Percentiles rank a stretch among this genome's conserved stretches.
phyloP scores from a whole-genome alignment of 805 yeast species.

The Cephaloascus albidus region DNA sequence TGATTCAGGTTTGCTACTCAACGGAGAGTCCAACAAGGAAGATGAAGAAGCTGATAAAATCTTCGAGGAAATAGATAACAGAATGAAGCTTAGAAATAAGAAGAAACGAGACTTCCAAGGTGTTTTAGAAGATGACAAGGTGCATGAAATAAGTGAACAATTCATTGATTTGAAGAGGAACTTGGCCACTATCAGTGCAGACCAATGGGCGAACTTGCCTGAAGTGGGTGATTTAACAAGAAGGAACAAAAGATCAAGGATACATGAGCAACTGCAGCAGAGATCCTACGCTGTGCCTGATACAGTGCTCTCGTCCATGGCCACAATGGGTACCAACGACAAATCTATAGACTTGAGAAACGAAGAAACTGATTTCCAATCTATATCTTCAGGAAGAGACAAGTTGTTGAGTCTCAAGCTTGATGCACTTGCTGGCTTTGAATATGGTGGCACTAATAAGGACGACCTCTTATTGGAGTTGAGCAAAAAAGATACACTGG shows the following conservation, averaged over 20 bases:
- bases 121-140: conserved; percentile 8
- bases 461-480: conserved; percentile 24
- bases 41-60: conserved; percentile 74
- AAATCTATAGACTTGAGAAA: conserved; percentile 7
- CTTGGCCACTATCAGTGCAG: conserved; percentile 46
- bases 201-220: conserved; percentile 77
- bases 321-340: conserved; percentile 8
- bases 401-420: conserved; percentile 45
- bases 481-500: conserved; percentile 1
- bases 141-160: conserved; percentile 32
- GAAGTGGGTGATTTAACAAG: conserved; percentile 85
- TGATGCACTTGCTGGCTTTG: conserved; percentile 22
- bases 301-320: conserved; percentile 31
- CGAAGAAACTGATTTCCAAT: conserved; percentile 32
- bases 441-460: conserved; percentile 22
- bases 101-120: conserved; percentile 10
- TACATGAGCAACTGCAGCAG: conserved; percentile 50
- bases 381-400: conserved; percentile 57
- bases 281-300: conserved; percentile 84
- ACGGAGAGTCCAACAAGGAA: conserved; percentile 31
- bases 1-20: conserved; percentile 19
- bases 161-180: conserved; percentile 64
- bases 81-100: conserved; percentile 26
- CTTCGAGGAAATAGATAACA: conserved; percentile 58
- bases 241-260: conserved; percentile 62